Evolutionary conservation across 768 basidiomycete species (phyloP).

Genomic region (Daedalea quercina): DNA sequence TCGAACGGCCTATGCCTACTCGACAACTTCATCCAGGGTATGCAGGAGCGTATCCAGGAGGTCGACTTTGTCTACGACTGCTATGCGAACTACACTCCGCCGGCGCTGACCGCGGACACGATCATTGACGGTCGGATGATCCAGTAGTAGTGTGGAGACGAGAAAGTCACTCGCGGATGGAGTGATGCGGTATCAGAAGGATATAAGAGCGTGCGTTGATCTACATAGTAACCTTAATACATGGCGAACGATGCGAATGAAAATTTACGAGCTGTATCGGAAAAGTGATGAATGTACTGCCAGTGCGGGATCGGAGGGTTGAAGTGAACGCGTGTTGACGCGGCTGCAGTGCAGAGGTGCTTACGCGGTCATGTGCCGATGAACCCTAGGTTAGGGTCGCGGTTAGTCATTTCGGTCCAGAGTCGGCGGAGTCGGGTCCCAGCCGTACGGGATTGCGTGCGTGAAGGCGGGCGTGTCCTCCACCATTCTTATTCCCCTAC

Average conservation of each 20-base stretch:
- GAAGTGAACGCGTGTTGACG: too few relatives aligned
- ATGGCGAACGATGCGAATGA: too few relatives aligned
- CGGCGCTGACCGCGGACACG: constrained; percentile 2
- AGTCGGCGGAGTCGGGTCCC: neutral
- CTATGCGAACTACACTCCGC: constrained; percentile 36
- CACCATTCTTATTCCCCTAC: constrained; percentile 11
- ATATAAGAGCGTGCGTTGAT: neutral
- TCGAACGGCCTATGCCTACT: constrained; percentile 36
- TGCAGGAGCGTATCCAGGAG: constrained; percentile 30
- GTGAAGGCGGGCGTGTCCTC: neutral
- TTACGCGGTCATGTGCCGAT: neutral
- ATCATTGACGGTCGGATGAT: constrained; percentile 3
- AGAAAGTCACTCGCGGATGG: too few relatives aligned
- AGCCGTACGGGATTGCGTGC: constrained; percentile 1
- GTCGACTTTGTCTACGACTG: constrained; percentile 38
- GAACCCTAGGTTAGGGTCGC: constrained; percentile 14
- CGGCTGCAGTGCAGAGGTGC: too few relatives aligned
- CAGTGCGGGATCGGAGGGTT: too few relatives aligned
- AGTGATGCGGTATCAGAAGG: neutral
- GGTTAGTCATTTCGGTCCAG: constrained; percentile 18
- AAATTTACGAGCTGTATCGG: too few relatives aligned
- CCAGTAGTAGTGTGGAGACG: neutral
- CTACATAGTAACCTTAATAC: too few relatives aligned
- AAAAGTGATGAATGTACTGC: too few relatives aligned
- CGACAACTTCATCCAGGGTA: constrained; percentile 31